Conservation (phyloP, 768 basidiomycete genomes). For the Pleurotus giganteus region DNA sequence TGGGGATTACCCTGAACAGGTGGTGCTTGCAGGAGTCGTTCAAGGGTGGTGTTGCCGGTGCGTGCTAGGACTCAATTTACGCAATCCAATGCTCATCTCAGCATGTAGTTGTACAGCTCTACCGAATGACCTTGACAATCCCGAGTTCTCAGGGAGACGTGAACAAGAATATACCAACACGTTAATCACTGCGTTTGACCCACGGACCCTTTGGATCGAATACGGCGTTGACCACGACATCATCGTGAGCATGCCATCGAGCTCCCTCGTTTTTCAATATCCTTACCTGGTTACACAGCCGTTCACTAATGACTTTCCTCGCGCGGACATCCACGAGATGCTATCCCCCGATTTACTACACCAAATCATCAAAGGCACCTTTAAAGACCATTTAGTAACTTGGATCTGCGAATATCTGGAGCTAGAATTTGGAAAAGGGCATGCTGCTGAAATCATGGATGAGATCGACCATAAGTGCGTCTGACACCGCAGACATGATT, state of each 20-base stretch:
- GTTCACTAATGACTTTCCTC: conserved; percentile 31
- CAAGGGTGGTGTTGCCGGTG: conserved; percentile 36
- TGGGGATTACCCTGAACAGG: conserved; percentile 39
- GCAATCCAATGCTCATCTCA: conserved; percentile 7
- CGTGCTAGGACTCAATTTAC: conserved; percentile 7
- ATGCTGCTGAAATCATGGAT: conserved; percentile 20
- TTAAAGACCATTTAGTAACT: conserved; percentile 36
- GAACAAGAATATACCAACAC: conserved; percentile 18
- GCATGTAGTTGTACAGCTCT: conserved; percentile 22
- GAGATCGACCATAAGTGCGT: neutral
- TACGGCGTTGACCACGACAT: conserved; percentile 31
- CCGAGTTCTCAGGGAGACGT: conserved; percentile 8
- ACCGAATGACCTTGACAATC: conserved; percentile 22
- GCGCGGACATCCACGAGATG: conserved; percentile 31
- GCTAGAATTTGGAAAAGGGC: conserved; percentile 11
- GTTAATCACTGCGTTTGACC: conserved; percentile 18
- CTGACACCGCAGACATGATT: neutral
- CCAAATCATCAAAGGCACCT: conserved; percentile 33
- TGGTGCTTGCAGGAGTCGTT: conserved; percentile 27
- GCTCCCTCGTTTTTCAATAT: neutral
- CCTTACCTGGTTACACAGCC: conserved; percentile 23
- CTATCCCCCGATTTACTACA: conserved; percentile 31
- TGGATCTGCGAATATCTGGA: conserved; percentile 29
- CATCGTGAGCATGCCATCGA: conserved; percentile 21
- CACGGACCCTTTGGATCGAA: conserved; percentile 23